Percentiles rank a stretch among this genome's conserved stretches.
phyloP scores from a whole-genome alignment of 176 grass and related monocot genomes.

The sorghum (Sorghum bicolor) region DNA sequence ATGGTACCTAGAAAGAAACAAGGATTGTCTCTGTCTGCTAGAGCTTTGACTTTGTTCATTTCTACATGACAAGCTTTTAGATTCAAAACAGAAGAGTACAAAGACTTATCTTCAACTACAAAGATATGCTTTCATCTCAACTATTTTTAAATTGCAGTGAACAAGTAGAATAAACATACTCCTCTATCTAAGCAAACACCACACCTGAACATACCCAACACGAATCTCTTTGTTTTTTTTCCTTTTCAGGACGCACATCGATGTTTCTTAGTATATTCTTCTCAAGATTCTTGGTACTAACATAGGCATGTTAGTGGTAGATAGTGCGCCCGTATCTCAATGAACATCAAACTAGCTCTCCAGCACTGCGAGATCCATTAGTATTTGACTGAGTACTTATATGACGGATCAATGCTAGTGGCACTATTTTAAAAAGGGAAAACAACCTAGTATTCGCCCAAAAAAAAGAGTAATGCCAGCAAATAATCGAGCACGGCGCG shows the following conservation, averaged over 20 bases:
- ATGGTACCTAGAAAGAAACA: neutral
- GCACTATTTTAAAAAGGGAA: neutral
- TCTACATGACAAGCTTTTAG: neutral
- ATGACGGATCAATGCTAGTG: neutral
- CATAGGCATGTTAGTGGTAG: neutral
- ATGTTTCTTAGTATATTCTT: conserved; percentile 5
- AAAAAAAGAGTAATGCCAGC: neutral
- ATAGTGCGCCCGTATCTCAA: neutral
- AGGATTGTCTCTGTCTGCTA: neutral
- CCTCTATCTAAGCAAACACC: conserved; percentile 1
- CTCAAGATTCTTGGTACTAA: conserved; percentile 2
- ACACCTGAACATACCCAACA: neutral
- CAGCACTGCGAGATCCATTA: neutral
- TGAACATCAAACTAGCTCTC: neutral
- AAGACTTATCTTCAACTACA: neutral
- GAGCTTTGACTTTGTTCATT: neutral
- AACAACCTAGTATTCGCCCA: neutral
- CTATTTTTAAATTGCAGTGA: neutral
- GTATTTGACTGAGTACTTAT: neutral
- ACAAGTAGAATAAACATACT: neutral
- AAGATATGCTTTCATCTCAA: neutral
- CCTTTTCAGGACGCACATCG: neutral
- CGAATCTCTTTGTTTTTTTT: neutral
- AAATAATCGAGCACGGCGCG: conserved; percentile 8
- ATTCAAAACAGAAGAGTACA: neutral